These are phyloP conservation scores for Tetracentron sinense DNA, from an alignment of 164 flowering plant genomes.

Conservation along the genomic window DNA sequence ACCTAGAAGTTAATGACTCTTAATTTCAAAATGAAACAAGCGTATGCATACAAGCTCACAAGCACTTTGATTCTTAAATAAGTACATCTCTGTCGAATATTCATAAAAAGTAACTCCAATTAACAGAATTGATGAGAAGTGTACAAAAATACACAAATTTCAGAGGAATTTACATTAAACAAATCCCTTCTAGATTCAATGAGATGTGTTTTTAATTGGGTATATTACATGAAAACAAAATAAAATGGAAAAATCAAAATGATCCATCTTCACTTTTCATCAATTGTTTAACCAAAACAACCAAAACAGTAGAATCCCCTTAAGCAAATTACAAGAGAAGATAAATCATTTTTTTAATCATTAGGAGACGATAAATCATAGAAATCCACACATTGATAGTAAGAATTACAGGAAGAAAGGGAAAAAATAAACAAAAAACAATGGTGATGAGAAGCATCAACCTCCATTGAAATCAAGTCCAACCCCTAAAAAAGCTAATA, in stretches of 20 bases:
- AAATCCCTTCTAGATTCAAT: background rate
- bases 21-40: background rate
- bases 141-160: background rate
- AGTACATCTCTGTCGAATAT: background rate
- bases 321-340: background rate
- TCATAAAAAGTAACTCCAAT: background rate
- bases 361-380: no score
- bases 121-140: no score
- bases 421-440: background rate
- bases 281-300: background rate
- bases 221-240: background rate
- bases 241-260: background rate
- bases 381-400: no score
- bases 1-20: no score
- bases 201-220: background rate
- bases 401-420: background rate
- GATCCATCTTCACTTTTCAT: background rate
- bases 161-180: background rate
- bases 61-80: background rate
- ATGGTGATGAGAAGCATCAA: conserved; percentile 4
- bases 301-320: no score
- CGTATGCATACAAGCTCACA: background rate
- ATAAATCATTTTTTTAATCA: background rate
- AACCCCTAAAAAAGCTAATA: no score
- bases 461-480: conserved; percentile 5